phyloP scores from a whole-genome alignment of 306 rosid species.

The Luffa aegyptiaca region DNA sequence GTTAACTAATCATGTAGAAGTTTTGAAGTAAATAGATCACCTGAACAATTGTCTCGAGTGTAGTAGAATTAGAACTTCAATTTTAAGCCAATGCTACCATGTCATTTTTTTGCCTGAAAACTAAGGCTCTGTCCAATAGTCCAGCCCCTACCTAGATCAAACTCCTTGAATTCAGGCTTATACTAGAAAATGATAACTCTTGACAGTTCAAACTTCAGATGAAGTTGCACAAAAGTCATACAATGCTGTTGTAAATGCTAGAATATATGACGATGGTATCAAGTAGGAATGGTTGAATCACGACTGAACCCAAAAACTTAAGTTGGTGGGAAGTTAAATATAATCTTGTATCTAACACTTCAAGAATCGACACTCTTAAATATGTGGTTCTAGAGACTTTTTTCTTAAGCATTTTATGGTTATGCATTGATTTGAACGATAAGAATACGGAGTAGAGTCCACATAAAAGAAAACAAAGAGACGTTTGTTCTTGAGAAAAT shows the following conservation, averaged over 20 bases:
- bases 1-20: background rate
- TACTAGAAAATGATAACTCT: background rate
- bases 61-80: background rate
- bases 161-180: background rate
- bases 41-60: background rate
- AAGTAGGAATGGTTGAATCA: background rate
- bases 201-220: background rate
- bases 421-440: background rate
- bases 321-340: too few species aligned
- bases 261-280: background rate
- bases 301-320: background rate
- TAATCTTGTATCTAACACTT: too few species aligned
- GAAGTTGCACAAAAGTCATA: background rate
- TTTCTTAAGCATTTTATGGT: background rate
- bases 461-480: background rate
- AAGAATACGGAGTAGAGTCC: too few species aligned
- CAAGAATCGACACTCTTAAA: too few species aligned
- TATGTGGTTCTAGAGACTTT: background rate
- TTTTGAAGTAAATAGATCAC: background rate
- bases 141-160: background rate
- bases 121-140: background rate
- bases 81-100: background rate
- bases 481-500: too few species aligned
- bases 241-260: background rate
- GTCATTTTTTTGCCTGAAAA: background rate